A percentile compares a stretch with the other conserved stretches of the same genome.
Conservation (phyloP, 768 basidiomycete genomes). For the Phaffia tasmanica region DNA sequence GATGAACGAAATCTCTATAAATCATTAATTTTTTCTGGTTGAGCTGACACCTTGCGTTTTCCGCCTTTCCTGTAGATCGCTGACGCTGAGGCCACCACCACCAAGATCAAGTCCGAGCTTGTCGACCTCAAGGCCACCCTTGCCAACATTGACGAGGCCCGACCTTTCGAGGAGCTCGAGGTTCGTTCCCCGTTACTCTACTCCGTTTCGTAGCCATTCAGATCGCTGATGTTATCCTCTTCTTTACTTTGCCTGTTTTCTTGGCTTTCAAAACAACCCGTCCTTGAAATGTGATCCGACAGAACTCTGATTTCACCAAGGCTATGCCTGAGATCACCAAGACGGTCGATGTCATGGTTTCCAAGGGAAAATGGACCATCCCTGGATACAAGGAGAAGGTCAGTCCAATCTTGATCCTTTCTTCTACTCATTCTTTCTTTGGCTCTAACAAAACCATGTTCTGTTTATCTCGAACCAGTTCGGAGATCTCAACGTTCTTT, state of each 20-base stretch:
- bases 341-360: slow-evolving; percentile 53
- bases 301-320: slow-evolving; percentile 80
- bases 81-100: slow-evolving; percentile 76
- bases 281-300: not conserved
- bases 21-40: not conserved
- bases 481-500: slow-evolving; percentile 12
- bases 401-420: not conserved
- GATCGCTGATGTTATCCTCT: not conserved
- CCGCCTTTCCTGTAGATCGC: slow-evolving; percentile 50
- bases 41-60: not conserved
- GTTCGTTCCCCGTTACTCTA: slow-evolving; percentile 45
- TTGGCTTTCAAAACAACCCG: not conserved
- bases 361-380: slow-evolving; percentile 28
- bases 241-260: not conserved
- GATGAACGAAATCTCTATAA: not conserved
- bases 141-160: slow-evolving; percentile 90
- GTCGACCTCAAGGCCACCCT: slow-evolving; percentile 84
- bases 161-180: slow-evolving; percentile 93
- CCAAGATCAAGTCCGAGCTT: slow-evolving; percentile 82
- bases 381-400: slow-evolving; percentile 17
- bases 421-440: not conserved
- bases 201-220: not conserved
- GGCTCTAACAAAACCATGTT: no score
- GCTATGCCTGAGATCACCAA: slow-evolving; percentile 87
- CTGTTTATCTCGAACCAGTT: not conserved